phyloP scores from a whole-genome alignment of 2,329 filamentous ascomycete species.

The Metarhizium guizhouense region DNA sequence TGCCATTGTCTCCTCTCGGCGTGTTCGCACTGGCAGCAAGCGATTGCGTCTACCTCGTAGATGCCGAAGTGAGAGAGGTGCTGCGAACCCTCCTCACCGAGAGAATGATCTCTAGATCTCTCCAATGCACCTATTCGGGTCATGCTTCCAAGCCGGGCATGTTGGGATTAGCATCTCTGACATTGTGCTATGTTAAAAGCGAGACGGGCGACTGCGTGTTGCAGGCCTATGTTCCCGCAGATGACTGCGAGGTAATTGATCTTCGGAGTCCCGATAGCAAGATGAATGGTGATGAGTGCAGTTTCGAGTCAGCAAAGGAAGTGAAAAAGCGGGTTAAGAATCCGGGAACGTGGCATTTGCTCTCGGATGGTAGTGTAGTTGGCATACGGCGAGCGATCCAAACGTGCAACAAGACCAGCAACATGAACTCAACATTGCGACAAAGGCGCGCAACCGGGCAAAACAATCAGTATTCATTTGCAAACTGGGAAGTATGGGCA shows the following conservation, averaged over 20 bases:
- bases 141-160: constrained; percentile 40
- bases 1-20: constrained; percentile 49
- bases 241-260: constrained; percentile 47
- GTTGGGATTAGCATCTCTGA: constrained; percentile 51
- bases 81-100: constrained; percentile 56
- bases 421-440: not conserved
- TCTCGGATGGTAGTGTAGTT: constrained; percentile 51
- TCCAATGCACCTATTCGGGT: constrained; percentile 49
- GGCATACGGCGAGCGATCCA: constrained; percentile 46
- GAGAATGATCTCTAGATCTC: constrained; percentile 46
- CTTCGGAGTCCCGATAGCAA: constrained; percentile 33
- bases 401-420: not conserved
- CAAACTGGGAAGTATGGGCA: constrained; percentile 47
- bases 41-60: constrained; percentile 48
- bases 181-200: constrained; percentile 51
- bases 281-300: constrained; percentile 34
- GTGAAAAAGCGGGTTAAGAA: constrained; percentile 45
- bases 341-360: constrained; percentile 56
- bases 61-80: constrained; percentile 33
- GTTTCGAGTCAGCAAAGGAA: constrained; percentile 43
- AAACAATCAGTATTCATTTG: not conserved
- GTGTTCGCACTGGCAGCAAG: constrained; percentile 52
- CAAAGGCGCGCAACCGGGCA: not conserved
- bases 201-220: constrained; percentile 55
- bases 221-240: constrained; percentile 50